Evolutionary conservation across 1,284 basidiomycete species (phyloP).

Genomic region (Caloboletus inedulis): DNA sequence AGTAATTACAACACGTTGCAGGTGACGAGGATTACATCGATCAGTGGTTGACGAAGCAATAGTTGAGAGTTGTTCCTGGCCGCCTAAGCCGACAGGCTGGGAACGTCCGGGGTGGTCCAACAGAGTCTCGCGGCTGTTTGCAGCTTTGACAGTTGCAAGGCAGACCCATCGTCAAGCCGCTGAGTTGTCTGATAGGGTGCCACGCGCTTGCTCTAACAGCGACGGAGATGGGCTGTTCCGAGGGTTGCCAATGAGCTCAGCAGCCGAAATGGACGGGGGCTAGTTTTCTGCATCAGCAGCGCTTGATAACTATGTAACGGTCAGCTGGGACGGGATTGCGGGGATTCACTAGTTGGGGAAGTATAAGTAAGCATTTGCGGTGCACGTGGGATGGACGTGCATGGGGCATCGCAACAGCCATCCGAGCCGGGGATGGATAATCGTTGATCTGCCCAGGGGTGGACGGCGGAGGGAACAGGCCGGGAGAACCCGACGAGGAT

Average conservation of each 20-base stretch:
- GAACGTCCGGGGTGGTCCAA: neutral
- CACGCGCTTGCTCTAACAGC: neutral
- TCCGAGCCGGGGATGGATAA: neutral
- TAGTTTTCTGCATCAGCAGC: neutral
- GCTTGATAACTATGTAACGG: neutral
- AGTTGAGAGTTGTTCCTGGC: neutral
- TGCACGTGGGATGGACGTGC: conserved; percentile 6
- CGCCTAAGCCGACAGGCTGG: conserved; percentile 2
- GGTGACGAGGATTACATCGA: too few species aligned
- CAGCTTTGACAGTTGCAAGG: too few species aligned
- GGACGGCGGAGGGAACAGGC: conserved; percentile 13
- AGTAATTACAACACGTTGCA: too few species aligned
- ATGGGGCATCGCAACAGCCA: neutral
- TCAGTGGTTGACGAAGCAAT: neutral
- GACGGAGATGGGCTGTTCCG: neutral
- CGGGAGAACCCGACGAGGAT: conserved; percentile 20
- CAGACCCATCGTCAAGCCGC: neutral
- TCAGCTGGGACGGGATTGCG: neutral
- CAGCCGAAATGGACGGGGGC: conserved; percentile 6
- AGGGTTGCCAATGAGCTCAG: conserved; percentile 5
- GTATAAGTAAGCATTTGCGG: neutral
- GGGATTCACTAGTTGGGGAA: neutral
- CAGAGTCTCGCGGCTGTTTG: neutral
- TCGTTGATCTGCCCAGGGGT: conserved; percentile 12
- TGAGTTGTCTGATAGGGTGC: neutral